Evolutionary conservation across 495 filamentous ascomycete species (phyloP).

Genomic region (Aspergillus bridgeri): DNA sequence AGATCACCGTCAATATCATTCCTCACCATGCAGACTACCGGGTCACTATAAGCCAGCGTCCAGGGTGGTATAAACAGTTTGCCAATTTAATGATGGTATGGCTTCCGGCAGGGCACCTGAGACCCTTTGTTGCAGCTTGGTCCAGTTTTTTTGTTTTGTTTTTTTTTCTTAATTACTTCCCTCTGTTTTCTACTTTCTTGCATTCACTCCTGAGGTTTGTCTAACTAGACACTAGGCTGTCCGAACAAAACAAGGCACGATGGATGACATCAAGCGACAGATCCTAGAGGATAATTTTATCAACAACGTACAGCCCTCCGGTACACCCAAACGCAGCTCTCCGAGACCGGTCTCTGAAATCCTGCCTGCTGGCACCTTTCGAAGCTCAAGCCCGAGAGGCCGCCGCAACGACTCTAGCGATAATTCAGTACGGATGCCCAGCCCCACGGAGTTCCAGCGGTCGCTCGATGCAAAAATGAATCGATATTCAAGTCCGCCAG

Average conservation of each 20-base stretch:
- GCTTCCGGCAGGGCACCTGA: background rate
- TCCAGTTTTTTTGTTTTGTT: background rate
- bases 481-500: slow-evolving; percentile 27
- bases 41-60: slow-evolving; percentile 26
- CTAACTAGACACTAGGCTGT: slow-evolving; percentile 25
- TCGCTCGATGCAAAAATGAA: slow-evolving; percentile 20
- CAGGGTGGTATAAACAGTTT: slow-evolving; percentile 42
- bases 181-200: background rate
- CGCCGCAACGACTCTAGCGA: slow-evolving; percentile 24
- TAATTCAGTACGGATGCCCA: slow-evolving; percentile 38
- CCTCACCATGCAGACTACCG: slow-evolving; percentile 67
- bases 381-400: slow-evolving; percentile 16
- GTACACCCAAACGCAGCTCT: slow-evolving; percentile 12
- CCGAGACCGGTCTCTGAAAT: slow-evolving; percentile 16
- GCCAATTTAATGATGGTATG: slow-evolving; percentile 41
- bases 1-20: slow-evolving; percentile 70
- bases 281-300: slow-evolving; percentile 43
- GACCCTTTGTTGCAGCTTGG: too few relatives aligned
- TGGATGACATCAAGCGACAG: slow-evolving; percentile 42
- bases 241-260: slow-evolving; percentile 47
- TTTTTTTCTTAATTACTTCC: too few relatives aligned
- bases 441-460: slow-evolving; percentile 38
- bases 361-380: slow-evolving; percentile 12
- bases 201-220: slow-evolving; percentile 5
- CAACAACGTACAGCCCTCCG: slow-evolving; percentile 31